These are phyloP conservation scores for Gossypium australe DNA, from an alignment of 345 rosid species.

Conservation along the genomic window DNA sequence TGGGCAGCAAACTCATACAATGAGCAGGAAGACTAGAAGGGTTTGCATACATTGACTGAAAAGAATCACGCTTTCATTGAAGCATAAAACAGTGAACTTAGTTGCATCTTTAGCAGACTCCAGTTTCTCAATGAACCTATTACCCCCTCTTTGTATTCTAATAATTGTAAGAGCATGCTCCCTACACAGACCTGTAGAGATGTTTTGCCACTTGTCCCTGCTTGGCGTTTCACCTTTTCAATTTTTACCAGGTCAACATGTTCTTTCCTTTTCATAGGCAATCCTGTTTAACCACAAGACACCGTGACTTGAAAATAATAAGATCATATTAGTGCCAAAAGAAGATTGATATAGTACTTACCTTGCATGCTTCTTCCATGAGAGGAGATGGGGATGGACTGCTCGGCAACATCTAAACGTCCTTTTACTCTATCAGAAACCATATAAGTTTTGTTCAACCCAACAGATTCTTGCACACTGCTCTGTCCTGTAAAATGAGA, in stretches of 20 bases:
- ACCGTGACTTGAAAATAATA: slow-evolving; percentile 6
- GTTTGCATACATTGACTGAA: not conserved
- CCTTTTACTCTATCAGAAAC: slow-evolving; percentile 23
- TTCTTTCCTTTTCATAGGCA: slow-evolving; percentile 50
- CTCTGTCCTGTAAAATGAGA: slow-evolving; percentile 21
- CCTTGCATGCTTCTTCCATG: slow-evolving; percentile 29
- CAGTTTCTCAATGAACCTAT: not conserved
- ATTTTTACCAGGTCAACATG: slow-evolving; percentile 26
- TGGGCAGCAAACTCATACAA: not conserved
- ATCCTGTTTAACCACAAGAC: slow-evolving; percentile 34
- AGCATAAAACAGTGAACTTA: not conserved
- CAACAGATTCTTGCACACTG: slow-evolving; percentile 24
- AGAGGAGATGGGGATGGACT: slow-evolving; percentile 17
- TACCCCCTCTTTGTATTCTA: not conserved
- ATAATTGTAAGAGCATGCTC: slow-evolving; percentile 9
- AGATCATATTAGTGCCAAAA: slow-evolving; percentile 5
- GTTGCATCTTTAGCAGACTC: not conserved
- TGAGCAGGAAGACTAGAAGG: not conserved
- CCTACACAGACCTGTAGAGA: slow-evolving; percentile 36
- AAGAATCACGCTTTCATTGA: not conserved
- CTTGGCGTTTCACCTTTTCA: slow-evolving; percentile 32
- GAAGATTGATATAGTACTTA: slow-evolving; percentile 19
- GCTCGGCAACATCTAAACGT: slow-evolving; percentile 20
- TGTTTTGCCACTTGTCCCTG: slow-evolving; percentile 16
- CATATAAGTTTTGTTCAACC: slow-evolving; percentile 20